Evolutionary conservation across 83 land plant species (phyloP).

Genomic region (Picea engelmannii): DNA sequence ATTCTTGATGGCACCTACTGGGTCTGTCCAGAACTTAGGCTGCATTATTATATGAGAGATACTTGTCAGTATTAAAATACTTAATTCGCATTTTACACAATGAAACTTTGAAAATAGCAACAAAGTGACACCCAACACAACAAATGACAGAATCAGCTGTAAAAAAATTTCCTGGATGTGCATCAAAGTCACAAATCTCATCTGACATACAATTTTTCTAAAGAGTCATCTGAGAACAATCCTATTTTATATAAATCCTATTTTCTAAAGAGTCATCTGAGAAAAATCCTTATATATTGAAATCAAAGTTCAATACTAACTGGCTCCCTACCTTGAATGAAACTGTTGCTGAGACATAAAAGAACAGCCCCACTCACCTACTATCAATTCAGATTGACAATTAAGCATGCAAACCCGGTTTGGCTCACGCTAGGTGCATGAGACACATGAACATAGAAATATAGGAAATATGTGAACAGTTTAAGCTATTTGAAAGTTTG

Average conservation of each 20-base stretch:
- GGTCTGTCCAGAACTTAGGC: constrained; percentile 64
- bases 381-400: too few relatives aligned
- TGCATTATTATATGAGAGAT: constrained; percentile 23
- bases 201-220: not conserved
- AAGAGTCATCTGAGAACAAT: not conserved
- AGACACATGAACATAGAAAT: too few relatives aligned
- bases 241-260: too few relatives aligned
- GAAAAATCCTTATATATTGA: too few relatives aligned
- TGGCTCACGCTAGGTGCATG: too few relatives aligned
- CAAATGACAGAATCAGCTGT: not conserved
- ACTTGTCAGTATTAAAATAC: constrained; percentile 2
- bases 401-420: too few relatives aligned
- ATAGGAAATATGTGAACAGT: too few relatives aligned
- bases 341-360: too few relatives aligned
- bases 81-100: not conserved
- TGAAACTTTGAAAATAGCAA: not conserved
- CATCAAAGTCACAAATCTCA: not conserved
- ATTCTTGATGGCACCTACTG: constrained; percentile 58
- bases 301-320: too few relatives aligned
- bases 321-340: too few relatives aligned
- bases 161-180: not conserved
- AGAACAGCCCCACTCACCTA: too few relatives aligned
- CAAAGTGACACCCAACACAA: not conserved
- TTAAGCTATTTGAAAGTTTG: too few relatives aligned
- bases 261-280: not conserved